Evolutionary conservation across 2,329 filamentous ascomycete genomes (phyloP).

Genomic region (Colletotrichum plurivorum): DNA sequence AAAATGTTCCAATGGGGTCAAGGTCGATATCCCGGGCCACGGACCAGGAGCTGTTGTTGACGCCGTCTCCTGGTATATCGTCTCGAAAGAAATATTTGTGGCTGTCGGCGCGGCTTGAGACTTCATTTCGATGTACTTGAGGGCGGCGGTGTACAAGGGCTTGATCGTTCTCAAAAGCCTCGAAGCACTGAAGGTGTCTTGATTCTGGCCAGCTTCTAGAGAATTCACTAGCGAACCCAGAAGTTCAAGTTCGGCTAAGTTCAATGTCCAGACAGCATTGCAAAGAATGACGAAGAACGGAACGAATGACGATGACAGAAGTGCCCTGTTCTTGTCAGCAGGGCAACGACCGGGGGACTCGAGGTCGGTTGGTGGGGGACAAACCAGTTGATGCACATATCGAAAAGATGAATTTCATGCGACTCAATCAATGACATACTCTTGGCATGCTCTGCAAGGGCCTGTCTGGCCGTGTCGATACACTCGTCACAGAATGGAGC

Average conservation of each 20-base stretch:
- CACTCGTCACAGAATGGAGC: not conserved
- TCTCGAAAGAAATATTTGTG: not conserved
- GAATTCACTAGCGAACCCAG: not conserved
- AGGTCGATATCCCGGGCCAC: not conserved
- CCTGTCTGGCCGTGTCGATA: slow-evolving; percentile 2
- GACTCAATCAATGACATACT: not conserved
- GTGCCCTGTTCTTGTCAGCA: not conserved
- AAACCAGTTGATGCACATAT: slow-evolving; percentile 1
- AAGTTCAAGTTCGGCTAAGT: not conserved
- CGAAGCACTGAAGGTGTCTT: not conserved
- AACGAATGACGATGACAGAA: not conserved
- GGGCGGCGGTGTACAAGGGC: not conserved
- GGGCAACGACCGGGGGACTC: not conserved
- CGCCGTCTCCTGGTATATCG: not conserved
- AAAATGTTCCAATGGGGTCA: not conserved
- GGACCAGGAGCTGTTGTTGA: not conserved
- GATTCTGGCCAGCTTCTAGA: not conserved
- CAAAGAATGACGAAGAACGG: slow-evolving; percentile 1
- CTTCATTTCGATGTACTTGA: not conserved
- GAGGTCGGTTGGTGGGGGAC: no score
- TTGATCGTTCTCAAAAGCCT: not conserved
- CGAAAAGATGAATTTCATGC: not conserved
- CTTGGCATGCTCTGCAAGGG: not conserved
- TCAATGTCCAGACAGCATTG: not conserved
- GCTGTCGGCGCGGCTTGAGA: not conserved